Evolutionary conservation across 2,329 filamentous ascomycete species (phyloP), one percentile per base, ranked within the genome.

Genomic region (Arthroderma uncinatum): DNA sequence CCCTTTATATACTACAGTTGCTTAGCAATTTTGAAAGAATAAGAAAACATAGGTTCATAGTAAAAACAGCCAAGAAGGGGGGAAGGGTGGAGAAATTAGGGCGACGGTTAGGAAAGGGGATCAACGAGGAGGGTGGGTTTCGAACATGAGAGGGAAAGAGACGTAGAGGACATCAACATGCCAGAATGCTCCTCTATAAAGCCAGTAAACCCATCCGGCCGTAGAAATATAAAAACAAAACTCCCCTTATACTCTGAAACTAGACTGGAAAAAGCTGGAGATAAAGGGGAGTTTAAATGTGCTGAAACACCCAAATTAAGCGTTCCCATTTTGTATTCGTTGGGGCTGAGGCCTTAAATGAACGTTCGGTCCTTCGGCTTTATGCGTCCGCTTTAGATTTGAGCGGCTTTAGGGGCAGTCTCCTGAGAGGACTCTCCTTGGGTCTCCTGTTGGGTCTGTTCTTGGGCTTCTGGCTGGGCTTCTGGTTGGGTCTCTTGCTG

Each of bases 1-100:
- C 10, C 47, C 47, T 50, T 50, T 50, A 50, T 50, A 50, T 50
- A 50, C 47, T 50, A 50, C 47, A 50, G 47, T 16, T 33, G 47
- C n/a, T 50, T 30, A 50, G 7, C 47, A 50, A 10, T 25, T 50
- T 50, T 50, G 28, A 50, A 50, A 50, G 23, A 48, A 19, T 9
- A 7, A 30, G n/a, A 30, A 50, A 8, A 33, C 25, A 34, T 8
- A 9, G 25, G 28, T 50, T 33, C 23, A 19, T 50, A 50, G 47
- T 30, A 47, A 47, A 47, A 47, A 28, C 21, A 50, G 23, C 25
- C 47, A 30, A 50, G 47, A 50, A 34, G 25, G n/a, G n/a, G 14
- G 47, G 33, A 12, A 37, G 4, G 47, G 16, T 5, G 28, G 25
- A 8, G 6, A 14, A 9, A 50, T 50, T 19, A 47, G 21, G 40